These are phyloP conservation scores for Aspergillus sp. DNA, from an alignment of 2,329 filamentous ascomycete genomes.

Conservation along the genomic window DNA sequence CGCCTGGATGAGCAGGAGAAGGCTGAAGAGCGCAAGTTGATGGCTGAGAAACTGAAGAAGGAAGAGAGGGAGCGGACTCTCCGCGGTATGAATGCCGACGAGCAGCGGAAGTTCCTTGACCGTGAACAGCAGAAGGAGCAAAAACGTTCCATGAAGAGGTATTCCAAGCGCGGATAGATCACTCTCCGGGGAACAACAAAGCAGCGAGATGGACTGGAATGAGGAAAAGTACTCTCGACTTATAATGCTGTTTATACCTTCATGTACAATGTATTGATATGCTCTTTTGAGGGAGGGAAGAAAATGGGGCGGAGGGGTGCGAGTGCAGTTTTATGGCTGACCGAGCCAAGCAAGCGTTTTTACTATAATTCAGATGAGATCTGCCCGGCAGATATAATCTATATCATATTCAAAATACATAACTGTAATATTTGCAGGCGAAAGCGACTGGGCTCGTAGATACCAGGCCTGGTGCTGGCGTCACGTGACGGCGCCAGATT, in stretches of 20 bases:
- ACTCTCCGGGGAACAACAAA: neutral
- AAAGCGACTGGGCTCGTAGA: neutral
- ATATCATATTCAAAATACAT: neutral
- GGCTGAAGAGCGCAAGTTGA: slow-evolving; percentile 58
- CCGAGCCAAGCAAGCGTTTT: neutral
- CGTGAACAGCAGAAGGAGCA: slow-evolving; percentile 75
- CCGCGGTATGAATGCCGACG: slow-evolving; percentile 73
- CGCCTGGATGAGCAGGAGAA: slow-evolving; percentile 73
- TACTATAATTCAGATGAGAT: neutral
- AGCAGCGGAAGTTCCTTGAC: slow-evolving; percentile 82
- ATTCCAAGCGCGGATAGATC: slow-evolving; percentile 52
- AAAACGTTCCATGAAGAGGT: slow-evolving; percentile 63
- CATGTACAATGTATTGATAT: slow-evolving; percentile 25
- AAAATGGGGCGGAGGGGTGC: neutral
- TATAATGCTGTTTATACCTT: slow-evolving; percentile 22
- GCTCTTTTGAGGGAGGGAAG: slow-evolving; percentile 9
- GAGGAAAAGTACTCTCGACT: slow-evolving; percentile 17
- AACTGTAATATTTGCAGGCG: neutral
- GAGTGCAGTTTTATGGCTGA: neutral
- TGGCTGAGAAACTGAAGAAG: slow-evolving; percentile 68
- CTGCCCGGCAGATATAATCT: neutral
- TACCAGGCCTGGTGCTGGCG: neutral
- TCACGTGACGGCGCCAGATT: slow-evolving; percentile 36
- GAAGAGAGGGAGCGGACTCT: slow-evolving; percentile 84
- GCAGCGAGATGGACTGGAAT: neutral